Conservation (phyloP, 345 rosid species). For the Gossypium thurberi region DNA sequence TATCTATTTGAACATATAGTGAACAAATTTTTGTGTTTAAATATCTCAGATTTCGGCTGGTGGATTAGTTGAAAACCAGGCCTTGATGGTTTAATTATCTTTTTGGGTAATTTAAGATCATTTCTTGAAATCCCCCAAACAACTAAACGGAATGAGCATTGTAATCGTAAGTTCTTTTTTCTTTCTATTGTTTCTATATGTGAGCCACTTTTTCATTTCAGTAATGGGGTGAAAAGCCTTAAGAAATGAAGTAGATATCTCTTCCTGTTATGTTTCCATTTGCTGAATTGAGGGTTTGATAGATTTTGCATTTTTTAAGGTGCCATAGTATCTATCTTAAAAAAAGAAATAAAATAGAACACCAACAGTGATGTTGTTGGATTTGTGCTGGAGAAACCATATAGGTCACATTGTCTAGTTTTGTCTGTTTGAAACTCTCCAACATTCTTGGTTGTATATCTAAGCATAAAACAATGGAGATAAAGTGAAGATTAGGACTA, state of each 20-base stretch:
- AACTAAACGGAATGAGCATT: not conserved
- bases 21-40: not conserved
- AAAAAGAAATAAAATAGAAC: not conserved
- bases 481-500: not conserved
- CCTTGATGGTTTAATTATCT: not conserved
- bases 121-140: not conserved
- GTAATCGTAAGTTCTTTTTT: not conserved
- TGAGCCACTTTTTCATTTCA: not conserved
- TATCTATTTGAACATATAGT: not conserved
- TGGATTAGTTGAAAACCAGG: not conserved
- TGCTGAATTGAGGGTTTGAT: not conserved
- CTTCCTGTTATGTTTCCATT: not conserved
- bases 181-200: not conserved
- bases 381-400: not conserved
- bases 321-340: not conserved
- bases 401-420: not conserved
- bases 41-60: slow-evolving; percentile 2
- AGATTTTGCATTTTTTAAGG: not conserved
- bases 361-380: not conserved
- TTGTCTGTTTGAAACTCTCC: not conserved
- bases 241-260: not conserved
- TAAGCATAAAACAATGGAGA: not conserved
- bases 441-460: not conserved
- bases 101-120: not conserved
- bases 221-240: not conserved